Percentiles rank a stretch among this genome's conserved stretches.
Conservation (phyloP, 2,329 filamentous ascomycete genomes). For the Mycosphaerelloides madeirae region DNA sequence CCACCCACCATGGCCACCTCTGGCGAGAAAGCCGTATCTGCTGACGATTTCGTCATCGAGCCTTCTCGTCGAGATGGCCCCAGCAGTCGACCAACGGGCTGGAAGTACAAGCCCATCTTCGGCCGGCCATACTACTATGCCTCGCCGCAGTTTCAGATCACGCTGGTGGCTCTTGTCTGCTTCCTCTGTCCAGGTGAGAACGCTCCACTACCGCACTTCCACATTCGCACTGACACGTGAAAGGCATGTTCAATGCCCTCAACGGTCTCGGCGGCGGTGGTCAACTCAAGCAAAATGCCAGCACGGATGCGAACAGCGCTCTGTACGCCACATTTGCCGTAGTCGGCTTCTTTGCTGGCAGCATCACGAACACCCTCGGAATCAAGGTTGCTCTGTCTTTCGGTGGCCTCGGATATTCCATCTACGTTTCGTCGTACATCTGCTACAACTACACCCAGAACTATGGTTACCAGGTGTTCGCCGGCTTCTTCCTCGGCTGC, state of each 20-base stretch:
- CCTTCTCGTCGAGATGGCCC: too few species aligned
- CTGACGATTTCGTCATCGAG: neutral
- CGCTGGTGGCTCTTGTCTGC: slow-evolving; percentile 47
- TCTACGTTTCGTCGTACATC: slow-evolving; percentile 68
- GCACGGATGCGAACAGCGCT: slow-evolving; percentile 64
- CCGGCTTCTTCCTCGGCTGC: slow-evolving; percentile 68
- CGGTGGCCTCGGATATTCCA: slow-evolving; percentile 69
- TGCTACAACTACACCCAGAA: slow-evolving; percentile 59
- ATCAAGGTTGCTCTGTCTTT: slow-evolving; percentile 63
- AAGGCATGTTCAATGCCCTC: slow-evolving; percentile 48
- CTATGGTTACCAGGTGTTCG: slow-evolving; percentile 62
- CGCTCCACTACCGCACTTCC: too few species aligned
- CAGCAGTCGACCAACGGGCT: slow-evolving; percentile 25
- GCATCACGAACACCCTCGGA: slow-evolving; percentile 70
- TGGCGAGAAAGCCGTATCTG: too few species aligned
- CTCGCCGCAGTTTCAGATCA: slow-evolving; percentile 44
- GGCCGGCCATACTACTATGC: slow-evolving; percentile 45
- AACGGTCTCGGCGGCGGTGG: slow-evolving; percentile 48
- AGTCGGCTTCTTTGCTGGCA: slow-evolving; percentile 61
- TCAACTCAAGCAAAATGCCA: slow-evolving; percentile 41
- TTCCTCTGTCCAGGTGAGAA: slow-evolving; percentile 45
- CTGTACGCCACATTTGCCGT: slow-evolving; percentile 67
- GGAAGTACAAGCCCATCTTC: slow-evolving; percentile 44
- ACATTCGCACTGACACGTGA: neutral
- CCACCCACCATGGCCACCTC: too few species aligned